A percentile compares a stretch with the other conserved stretches of the same genome.
Evolutionary conservation across 1,284 basidiomycete genomes (phyloP).

Genomic region (Vanrija sp.): DNA sequence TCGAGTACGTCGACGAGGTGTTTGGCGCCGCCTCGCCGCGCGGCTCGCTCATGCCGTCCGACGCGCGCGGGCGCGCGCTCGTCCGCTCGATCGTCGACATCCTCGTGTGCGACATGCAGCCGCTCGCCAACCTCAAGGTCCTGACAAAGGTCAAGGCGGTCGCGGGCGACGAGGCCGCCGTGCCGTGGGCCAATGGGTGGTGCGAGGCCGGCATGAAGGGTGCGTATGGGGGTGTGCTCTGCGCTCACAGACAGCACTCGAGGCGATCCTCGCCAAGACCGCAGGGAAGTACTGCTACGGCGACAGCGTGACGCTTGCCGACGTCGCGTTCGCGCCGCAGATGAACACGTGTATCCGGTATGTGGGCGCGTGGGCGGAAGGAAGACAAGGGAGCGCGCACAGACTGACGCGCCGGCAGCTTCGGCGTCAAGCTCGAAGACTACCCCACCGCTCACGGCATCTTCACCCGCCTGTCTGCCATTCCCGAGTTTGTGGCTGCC

Average conservation of each 20-base stretch:
- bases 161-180: constrained; percentile 2
- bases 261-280: constrained; percentile 6
- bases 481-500: constrained; percentile 14
- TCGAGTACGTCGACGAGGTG: constrained; percentile 17
- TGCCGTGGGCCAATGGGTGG: constrained; percentile 9
- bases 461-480: constrained; percentile 8
- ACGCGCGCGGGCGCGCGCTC: constrained; percentile 3
- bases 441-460: constrained; percentile 6
- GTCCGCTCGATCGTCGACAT: constrained; percentile 12
- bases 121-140: constrained; percentile 8
- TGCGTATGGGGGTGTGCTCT: too few relatives aligned
- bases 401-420: neutral
- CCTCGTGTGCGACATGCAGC: constrained; percentile 16
- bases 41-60: constrained; percentile 8
- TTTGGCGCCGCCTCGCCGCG: neutral
- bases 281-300: constrained; percentile 11
- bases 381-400: too few relatives aligned
- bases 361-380: neutral
- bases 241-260: constrained; percentile 9
- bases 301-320: constrained; percentile 13
- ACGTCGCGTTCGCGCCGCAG: constrained; percentile 14
- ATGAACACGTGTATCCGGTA: constrained; percentile 13
- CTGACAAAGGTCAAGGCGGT: constrained; percentile 6
- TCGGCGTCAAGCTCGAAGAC: neutral
- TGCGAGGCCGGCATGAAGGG: neutral